phyloP scores from a whole-genome alignment of 2,329 filamentous ascomycete genomes.

The Colletotrichum euphorbiae region DNA sequence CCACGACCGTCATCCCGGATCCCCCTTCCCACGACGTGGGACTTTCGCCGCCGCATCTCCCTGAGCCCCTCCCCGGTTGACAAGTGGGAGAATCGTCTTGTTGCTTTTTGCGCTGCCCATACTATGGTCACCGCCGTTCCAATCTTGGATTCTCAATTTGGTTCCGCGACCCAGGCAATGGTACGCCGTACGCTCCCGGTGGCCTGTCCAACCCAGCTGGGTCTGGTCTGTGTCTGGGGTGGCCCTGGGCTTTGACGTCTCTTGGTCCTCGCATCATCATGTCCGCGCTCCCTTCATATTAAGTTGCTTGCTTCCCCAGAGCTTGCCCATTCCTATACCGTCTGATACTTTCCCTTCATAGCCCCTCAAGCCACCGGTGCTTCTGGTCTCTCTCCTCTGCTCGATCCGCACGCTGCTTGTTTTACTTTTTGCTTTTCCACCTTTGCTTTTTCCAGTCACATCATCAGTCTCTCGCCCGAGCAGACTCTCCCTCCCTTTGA shows the following conservation, averaged over 20 bases:
- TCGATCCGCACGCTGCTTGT: slow-evolving; percentile 21
- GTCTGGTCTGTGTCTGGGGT: slow-evolving; percentile 40
- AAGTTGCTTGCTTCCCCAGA: slow-evolving; percentile 40
- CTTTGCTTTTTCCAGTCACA: slow-evolving; percentile 37
- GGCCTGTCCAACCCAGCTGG: slow-evolving; percentile 41
- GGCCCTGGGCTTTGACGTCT: slow-evolving; percentile 41
- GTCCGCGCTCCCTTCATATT: slow-evolving; percentile 40
- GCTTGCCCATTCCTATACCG: slow-evolving; percentile 23
- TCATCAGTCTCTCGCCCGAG: slow-evolving; percentile 29
- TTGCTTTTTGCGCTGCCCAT: slow-evolving; percentile 41
- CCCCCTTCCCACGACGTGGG: slow-evolving; percentile 37
- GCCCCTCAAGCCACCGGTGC: slow-evolving; percentile 32
- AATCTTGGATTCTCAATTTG: slow-evolving; percentile 41
- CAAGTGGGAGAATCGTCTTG: slow-evolving; percentile 41
- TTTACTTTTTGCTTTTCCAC: slow-evolving; percentile 39
- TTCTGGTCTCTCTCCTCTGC: slow-evolving; percentile 29
- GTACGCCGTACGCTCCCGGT: slow-evolving; percentile 39
- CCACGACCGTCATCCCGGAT: slow-evolving; percentile 42
- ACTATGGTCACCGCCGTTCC: slow-evolving; percentile 42
- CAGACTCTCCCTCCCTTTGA: slow-evolving; percentile 28
- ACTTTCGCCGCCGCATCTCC: slow-evolving; percentile 40
- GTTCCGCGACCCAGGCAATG: slow-evolving; percentile 37
- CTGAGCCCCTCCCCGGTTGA: slow-evolving; percentile 40
- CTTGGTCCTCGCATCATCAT: slow-evolving; percentile 40
- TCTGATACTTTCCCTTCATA: slow-evolving; percentile 40